Evolutionary conservation across 2,329 filamentous ascomycete species (phyloP), one percentile per base, ranked within the genome.

Genomic region (Nothopassalora personata): DNA sequence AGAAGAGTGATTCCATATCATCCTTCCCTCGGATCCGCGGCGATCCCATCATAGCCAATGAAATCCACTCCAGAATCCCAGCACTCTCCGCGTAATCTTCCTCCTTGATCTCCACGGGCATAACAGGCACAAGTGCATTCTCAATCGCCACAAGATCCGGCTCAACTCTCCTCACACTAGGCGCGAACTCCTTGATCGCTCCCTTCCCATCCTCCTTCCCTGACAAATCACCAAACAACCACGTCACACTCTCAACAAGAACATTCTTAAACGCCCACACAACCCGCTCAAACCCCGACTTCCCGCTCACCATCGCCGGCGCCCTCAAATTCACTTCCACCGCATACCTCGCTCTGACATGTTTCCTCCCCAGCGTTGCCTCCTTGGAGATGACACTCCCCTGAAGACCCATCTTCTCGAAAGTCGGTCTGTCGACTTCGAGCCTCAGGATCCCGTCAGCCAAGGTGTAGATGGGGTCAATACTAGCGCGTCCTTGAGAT

Each of bases 241-340:
- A 97, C 1, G 83, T 83, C 23, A 87, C 68, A 1, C 86, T 84
- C 48, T 80, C 75, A 52, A 81, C 83, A 23, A 97, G 78, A 23
- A 90, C 90, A 63, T 91, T 90, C 67, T 87, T 86, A 72, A 86
- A 91, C 13, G 91, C 90, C 79, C 89, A 89, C 6, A 87, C 72
- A 13, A 96, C 77, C 49, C 90, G 81, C 62, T 92, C 87, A 68
- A 95, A 96, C 0, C 86, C 88, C 64, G 88, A 91, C 72, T 91
- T 94, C 3, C 91, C 91, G 56, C 86, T 87, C 7, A 90, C 73
- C 90, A 96, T 96, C 0, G 86, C 86, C 0, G 86, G 82, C 5
- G 81, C 78, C 18, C 86, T 83, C 30, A 99, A 81, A 60, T 97
- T 86, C 53, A 88, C 79, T 66, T 93, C 85, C 49, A 97, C 83